Conservation (phyloP, 306 rosid species). For the Casuarina equisetifolia region DNA sequence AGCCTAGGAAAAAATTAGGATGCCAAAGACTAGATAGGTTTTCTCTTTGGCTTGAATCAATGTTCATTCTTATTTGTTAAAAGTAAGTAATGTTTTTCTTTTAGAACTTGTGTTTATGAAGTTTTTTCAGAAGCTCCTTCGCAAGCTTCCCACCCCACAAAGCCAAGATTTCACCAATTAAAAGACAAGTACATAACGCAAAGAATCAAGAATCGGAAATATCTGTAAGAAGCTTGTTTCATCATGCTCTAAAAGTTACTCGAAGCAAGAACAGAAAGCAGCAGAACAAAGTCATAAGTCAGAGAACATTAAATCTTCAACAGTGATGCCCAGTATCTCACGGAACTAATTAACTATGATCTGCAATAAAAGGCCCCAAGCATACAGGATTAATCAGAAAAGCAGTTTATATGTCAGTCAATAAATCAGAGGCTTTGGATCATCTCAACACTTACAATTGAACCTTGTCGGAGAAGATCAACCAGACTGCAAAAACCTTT, state of each 20-base stretch:
- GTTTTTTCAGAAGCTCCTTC: too few relatives aligned
- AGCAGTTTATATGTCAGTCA: too few relatives aligned
- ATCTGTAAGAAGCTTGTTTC: neutral
- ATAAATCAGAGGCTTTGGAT: too few relatives aligned
- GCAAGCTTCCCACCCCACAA: neutral
- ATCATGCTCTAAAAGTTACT: too few relatives aligned
- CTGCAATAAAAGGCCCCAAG: neutral
- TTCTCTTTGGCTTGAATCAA: neutral
- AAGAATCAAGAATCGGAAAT: neutral
- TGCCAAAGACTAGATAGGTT: too few relatives aligned
- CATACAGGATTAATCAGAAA: too few relatives aligned
- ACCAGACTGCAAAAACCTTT: neutral
- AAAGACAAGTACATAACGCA: neutral
- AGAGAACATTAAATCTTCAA: neutral
- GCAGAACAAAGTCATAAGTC: neutral
- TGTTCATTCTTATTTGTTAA: neutral
- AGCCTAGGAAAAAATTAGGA: too few relatives aligned
- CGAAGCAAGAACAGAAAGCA: neutral
- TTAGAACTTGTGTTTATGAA: too few relatives aligned
- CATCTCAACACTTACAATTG: too few relatives aligned
- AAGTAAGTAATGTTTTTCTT: neutral
- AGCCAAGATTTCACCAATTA: neutral
- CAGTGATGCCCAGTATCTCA: neutral
- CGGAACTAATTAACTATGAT: neutral
- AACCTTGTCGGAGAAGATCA: neutral